Conservation (phyloP, 768 basidiomycete species). For the Tulasnella sp. region DNA sequence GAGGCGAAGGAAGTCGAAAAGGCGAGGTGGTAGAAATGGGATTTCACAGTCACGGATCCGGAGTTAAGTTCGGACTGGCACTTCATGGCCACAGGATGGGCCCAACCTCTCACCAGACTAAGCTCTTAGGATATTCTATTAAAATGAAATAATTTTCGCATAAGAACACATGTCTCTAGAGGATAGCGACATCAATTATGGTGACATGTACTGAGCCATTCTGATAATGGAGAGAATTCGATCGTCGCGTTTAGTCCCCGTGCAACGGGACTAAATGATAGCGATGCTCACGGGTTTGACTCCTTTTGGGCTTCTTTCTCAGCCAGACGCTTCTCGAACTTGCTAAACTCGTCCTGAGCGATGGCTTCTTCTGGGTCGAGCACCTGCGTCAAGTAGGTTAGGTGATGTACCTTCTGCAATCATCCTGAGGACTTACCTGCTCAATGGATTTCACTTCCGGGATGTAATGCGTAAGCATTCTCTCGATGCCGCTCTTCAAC, state of each 20-base stretch:
- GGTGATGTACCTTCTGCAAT: neutral
- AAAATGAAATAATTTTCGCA: neutral
- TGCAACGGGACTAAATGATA: neutral
- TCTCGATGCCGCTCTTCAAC: slow-evolving; percentile 92
- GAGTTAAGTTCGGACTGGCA: neutral
- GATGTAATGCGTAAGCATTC: slow-evolving; percentile 99
- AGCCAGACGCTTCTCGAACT: slow-evolving; percentile 69
- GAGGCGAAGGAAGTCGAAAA: neutral
- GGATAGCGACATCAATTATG: slow-evolving; percentile 40
- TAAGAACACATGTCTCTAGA: slow-evolving; percentile 5
- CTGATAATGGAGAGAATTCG: slow-evolving; percentile 34
- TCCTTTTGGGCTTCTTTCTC: slow-evolving; percentile 42
- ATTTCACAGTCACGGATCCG: neutral
- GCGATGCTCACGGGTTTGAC: neutral
- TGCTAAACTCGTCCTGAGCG: slow-evolving; percentile 82
- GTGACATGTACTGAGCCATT: slow-evolving; percentile 81
- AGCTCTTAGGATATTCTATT: neutral
- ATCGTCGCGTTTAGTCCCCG: neutral
- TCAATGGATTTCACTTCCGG: slow-evolving; percentile 91
- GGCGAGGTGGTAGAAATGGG: neutral
- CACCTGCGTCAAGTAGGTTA: slow-evolving; percentile 49
- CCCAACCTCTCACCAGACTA: neutral
- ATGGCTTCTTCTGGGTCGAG: slow-evolving; percentile 86
- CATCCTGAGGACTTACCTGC: slow-evolving; percentile 52
- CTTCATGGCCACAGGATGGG: neutral